Base-by-base conservation (phyloP, 371 early-diverging fungal genomes). In the Apophysomyces trapeziformis region DNA sequence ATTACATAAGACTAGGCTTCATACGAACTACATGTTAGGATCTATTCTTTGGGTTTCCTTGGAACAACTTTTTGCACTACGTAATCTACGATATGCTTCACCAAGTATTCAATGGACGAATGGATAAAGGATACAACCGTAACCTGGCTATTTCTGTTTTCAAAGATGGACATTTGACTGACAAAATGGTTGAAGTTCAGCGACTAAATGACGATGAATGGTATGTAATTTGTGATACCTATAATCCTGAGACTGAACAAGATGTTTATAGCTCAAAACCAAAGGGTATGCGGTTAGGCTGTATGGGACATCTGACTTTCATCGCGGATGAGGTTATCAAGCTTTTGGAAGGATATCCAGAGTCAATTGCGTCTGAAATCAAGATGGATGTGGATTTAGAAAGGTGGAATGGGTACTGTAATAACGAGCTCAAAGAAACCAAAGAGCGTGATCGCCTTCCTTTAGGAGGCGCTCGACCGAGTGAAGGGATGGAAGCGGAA, bases 11-110 rank as follows among this genome's bases (percentile, higher is more conserved):
- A 18, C 12, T 18, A 58, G 7, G 38, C 14, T 26, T 38, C 26
- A 50, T n/a, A 18, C 32, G 32, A 26, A 26, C 32, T 4, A 50
- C 7, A 61, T 54, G 5, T 12, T 68, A 75, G 75, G 91, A 92
- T 65, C 75, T 96, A 46, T 96, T 96, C 67, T 95, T 96, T 81
- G 79, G 82, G 26, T 95, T 92, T 73, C 89, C 91, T 26, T 95
- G 95, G 92, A 96, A 96, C 78, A 96, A 97, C 84, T 93, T 97
- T 72, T 71, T 97, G 66, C 98, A 97, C 77, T 92, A 93, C 18
- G 95, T 96, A 11, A 94, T 97, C 9, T 97, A 94, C 72, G 98
- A 97, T 73, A 94, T 96, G 86, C 85, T 96, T 64, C 94, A 95
- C 70, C 96, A 96, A 73, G 90, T 96, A 35, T 92, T 96, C 68